phyloP scores from a whole-genome alignment of 2,329 filamentous ascomycete species.

The Penicillium sp. region DNA sequence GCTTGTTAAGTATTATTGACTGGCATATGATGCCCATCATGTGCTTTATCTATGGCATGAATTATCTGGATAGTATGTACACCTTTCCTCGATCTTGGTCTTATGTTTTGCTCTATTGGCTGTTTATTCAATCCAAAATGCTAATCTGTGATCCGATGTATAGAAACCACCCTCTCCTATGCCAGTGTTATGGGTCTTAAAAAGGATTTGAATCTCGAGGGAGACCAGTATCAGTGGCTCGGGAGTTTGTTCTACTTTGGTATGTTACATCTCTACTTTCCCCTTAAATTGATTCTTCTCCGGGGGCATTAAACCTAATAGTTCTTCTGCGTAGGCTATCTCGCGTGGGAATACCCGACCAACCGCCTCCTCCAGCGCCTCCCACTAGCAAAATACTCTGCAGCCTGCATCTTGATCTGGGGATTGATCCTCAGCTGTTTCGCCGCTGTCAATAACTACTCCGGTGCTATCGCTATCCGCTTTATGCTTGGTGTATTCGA shows the following conservation, averaged over 20 bases:
- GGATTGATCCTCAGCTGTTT: conserved; percentile 61
- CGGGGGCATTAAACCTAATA: not conserved
- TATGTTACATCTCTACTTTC: conserved; percentile 11
- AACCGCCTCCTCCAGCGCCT: conserved; percentile 62
- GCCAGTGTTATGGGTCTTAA: conserved; percentile 55
- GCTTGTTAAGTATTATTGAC: conserved; percentile 62
- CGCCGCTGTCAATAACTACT: conserved; percentile 60
- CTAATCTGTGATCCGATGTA: not conserved
- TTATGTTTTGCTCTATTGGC: not conserved
- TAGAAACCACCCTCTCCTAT: conserved; percentile 52
- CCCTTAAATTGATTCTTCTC: not conserved
- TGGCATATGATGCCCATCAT: conserved; percentile 61
- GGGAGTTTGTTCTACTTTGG: conserved; percentile 53
- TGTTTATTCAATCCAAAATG: not conserved
- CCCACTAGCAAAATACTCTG: conserved; percentile 65
- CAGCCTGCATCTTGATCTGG: conserved; percentile 64
- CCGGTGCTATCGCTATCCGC: conserved; percentile 61
- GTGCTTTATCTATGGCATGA: conserved; percentile 58
- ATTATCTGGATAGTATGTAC: conserved; percentile 52
- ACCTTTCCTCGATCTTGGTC: not conserved
- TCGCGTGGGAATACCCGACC: conserved; percentile 65
- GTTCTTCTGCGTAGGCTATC: conserved; percentile 36
- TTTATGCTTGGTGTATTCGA: conserved; percentile 69
- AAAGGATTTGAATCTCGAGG: conserved; percentile 44
- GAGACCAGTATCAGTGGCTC: conserved; percentile 53